Percentiles rank a stretch among this genome's conserved stretches.
Evolutionary conservation across 306 rosid genomes (phyloP).

Genomic region (Boehmeria nivea): DNA sequence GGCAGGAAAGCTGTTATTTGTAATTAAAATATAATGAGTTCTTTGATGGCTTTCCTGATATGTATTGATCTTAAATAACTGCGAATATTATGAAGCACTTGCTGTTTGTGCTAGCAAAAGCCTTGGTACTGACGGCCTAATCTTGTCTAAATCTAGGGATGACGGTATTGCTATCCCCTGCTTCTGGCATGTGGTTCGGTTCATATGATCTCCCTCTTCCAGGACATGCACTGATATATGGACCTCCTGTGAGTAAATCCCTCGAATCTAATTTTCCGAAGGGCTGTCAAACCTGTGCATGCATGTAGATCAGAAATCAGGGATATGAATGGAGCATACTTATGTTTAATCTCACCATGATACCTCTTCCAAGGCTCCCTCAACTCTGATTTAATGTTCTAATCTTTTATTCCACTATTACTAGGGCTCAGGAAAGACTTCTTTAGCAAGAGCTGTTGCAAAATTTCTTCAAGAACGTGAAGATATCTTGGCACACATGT

Average conservation of each 20-base stretch:
- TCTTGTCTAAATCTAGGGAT: slow-evolving; percentile 54
- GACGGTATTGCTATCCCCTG: slow-evolving; percentile 61
- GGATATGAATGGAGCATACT: no score
- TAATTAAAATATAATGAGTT: no score
- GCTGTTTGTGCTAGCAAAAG: no score
- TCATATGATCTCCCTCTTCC: slow-evolving; percentile 70
- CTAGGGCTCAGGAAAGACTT: slow-evolving; percentile 95
- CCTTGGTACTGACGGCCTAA: background rate
- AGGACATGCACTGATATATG: slow-evolving; percentile 77
- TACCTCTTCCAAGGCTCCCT: background rate
- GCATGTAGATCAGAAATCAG: no score
- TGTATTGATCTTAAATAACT: background rate
- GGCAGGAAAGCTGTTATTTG: no score
- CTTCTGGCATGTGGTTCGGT: slow-evolving; percentile 71
- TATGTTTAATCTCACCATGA: no score
- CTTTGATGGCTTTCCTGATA: no score
- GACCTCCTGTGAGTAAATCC: slow-evolving; percentile 77
- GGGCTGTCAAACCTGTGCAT: no score
- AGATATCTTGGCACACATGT: slow-evolving; percentile 73
- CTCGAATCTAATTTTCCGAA: background rate
- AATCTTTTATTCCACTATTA: background rate
- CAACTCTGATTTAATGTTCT: background rate
- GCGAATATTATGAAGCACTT: no score
- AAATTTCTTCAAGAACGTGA: slow-evolving; percentile 53
- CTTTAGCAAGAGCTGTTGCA: slow-evolving; percentile 69